Evolutionary conservation across 2,329 filamentous ascomycete species (phyloP).

Genomic region (Verticillium dahliae): DNA sequence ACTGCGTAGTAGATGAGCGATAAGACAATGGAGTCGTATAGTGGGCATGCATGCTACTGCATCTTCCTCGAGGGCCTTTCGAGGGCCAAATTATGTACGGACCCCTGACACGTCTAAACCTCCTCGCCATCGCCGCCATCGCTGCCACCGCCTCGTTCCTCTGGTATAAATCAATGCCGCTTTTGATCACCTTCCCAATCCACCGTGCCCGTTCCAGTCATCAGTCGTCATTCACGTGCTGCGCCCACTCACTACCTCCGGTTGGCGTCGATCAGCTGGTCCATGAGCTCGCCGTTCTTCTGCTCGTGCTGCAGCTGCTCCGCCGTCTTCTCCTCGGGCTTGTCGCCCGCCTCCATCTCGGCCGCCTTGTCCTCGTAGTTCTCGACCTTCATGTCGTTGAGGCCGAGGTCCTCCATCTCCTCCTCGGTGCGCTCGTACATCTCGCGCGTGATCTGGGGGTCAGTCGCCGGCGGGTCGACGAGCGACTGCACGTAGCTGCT

Average conservation of each 20-base stretch:
- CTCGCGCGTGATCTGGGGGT: constrained; percentile 74
- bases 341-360: constrained; percentile 27
- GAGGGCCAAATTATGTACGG: neutral
- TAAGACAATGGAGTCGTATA: no score
- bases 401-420: constrained; percentile 87
- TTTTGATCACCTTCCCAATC: neutral
- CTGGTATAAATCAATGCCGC: neutral
- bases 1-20: neutral
- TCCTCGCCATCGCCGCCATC: neutral
- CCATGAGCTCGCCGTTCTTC: constrained; percentile 10
- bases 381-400: constrained; percentile 90
- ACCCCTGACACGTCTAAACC: neutral
- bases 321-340: constrained; percentile 2
- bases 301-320: constrained; percentile 6
- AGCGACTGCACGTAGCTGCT: constrained; percentile 92
- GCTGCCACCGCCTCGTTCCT: neutral
- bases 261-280: constrained; percentile 10
- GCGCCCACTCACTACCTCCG: neutral
- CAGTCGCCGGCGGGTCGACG: constrained; percentile 61
- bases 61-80: neutral
- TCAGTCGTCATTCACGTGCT: neutral
- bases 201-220: neutral
- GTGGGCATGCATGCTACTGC: neutral
- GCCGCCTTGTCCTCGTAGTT: constrained; percentile 62
- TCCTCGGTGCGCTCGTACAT: constrained; percentile 84